Evolutionary conservation across 2,329 filamentous ascomycete species (phyloP).

Genomic region (Pseudogymnoascus sp.): DNA sequence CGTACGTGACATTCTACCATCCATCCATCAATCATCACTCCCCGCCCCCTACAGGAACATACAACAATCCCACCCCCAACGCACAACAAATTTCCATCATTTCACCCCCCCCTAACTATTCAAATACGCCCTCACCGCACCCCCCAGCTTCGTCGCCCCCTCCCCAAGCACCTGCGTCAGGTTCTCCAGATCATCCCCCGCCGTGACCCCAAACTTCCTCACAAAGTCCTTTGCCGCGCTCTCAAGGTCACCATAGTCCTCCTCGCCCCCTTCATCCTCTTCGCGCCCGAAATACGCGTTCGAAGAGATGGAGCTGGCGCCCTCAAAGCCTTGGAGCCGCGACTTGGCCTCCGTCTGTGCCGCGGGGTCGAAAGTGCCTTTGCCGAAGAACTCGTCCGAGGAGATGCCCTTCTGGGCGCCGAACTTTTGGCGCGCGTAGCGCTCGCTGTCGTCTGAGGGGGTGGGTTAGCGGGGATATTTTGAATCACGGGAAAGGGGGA

Average conservation of each 20-base stretch:
- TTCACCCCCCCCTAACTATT: slow-evolving; percentile 25
- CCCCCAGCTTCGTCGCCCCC: slow-evolving; percentile 75
- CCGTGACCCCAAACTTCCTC: slow-evolving; percentile 88
- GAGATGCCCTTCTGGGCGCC: slow-evolving; percentile 91
- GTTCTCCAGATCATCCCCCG: slow-evolving; percentile 92
- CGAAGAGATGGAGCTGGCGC: slow-evolving; percentile 83
- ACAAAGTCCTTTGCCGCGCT: slow-evolving; percentile 93
- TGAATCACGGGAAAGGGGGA: background rate
- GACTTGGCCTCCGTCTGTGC: slow-evolving; percentile 79
- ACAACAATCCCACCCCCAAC: background rate
- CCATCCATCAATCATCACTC: background rate
- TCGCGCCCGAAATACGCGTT: slow-evolving; percentile 96
- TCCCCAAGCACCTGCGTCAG: slow-evolving; percentile 75
- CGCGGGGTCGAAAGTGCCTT: slow-evolving; percentile 72
- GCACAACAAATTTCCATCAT: background rate
- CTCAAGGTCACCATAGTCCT: slow-evolving; percentile 87
- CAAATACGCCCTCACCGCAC: slow-evolving; percentile 57
- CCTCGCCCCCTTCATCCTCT: slow-evolving; percentile 64
- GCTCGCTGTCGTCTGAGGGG: slow-evolving; percentile 60
- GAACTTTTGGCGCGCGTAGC: slow-evolving; percentile 81
- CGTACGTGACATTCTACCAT: background rate
- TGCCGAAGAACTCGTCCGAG: slow-evolving; percentile 96
- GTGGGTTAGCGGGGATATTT: slow-evolving; percentile 19
- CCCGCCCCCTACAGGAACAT: background rate
- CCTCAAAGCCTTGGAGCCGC: slow-evolving; percentile 85